Percentiles rank a stretch among this genome's conserved stretches.
Conservation (phyloP, 2,329 filamentous ascomycete species). For the Diaporthe sp. region DNA sequence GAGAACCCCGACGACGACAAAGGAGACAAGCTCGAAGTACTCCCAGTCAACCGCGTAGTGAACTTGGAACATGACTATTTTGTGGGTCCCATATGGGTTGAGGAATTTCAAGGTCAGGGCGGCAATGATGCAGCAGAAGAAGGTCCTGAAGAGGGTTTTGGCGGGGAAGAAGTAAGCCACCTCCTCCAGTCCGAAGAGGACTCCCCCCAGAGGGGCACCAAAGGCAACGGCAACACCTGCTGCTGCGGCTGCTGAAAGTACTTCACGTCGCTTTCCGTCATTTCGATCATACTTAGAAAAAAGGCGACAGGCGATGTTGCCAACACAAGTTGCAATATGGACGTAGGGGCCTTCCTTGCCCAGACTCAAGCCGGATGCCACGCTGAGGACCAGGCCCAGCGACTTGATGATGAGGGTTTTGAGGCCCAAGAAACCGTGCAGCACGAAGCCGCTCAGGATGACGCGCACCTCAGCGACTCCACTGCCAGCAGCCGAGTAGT, state of each 20-base stretch:
- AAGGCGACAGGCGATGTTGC: conserved; percentile 81
- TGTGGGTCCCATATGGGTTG: conserved; percentile 95
- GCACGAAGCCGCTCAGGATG: conserved; percentile 96
- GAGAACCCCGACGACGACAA: conserved; percentile 87
- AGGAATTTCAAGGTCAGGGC: conserved; percentile 93
- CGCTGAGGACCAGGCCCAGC: conserved; percentile 84
- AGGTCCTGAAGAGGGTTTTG: conserved; percentile 96
- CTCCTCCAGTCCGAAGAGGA: conserved; percentile 94
- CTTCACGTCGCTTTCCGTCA: conserved; percentile 93
- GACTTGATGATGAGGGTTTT: conserved; percentile 91
- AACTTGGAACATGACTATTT: conserved; percentile 97
- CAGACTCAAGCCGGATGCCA: conserved; percentile 91
- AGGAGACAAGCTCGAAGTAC: conserved; percentile 89
- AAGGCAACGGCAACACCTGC: conserved; percentile 96
- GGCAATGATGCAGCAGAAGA: conserved; percentile 97
- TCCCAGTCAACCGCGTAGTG: conserved; percentile 93
- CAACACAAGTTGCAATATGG: conserved; percentile 96
- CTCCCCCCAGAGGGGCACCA: conserved; percentile 87
- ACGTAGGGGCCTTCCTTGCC: conserved; percentile 97
- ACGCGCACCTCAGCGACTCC: conserved; percentile 98
- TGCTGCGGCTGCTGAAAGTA: conserved; percentile 92
- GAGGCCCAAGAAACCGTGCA: conserved; percentile 94
- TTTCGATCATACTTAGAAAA: conserved; percentile 76
- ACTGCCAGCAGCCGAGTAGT: conserved; percentile 95
- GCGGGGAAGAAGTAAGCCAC: conserved; percentile 98